Percentiles rank a stretch among this genome's conserved stretches.
Evolutionary conservation across 352 stramenopile species (phyloP).

Genomic region (Pythium volutum): DNA sequence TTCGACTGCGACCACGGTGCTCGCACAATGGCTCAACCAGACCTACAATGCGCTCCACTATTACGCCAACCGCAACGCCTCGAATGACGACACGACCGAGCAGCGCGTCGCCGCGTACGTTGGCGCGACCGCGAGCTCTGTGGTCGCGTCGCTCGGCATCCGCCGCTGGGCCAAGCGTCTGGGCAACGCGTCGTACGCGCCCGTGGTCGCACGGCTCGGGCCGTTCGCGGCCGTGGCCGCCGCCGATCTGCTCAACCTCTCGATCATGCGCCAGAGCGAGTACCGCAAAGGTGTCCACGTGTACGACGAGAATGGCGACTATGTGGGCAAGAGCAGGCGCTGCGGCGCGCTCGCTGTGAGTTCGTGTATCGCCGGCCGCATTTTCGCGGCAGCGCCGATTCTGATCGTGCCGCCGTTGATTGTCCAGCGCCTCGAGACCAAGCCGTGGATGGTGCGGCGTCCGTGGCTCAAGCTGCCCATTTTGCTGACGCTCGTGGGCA

Average conservation of each 20-base stretch:
- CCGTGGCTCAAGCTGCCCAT: conserved; percentile 66
- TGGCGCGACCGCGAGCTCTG: conserved; percentile 68
- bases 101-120: conserved; percentile 70
- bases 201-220: conserved; percentile 57
- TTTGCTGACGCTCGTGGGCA: conserved; percentile 65
- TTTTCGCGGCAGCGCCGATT: conserved; percentile 81
- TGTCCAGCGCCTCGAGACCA: conserved; percentile 51
- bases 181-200: conserved; percentile 41
- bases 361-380: conserved; percentile 71
- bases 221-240: conserved; percentile 81
- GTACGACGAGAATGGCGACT: conserved; percentile 78
- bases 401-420: conserved; percentile 69
- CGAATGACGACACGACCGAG: conserved; percentile 74
- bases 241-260: conserved; percentile 82
- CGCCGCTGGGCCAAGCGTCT: conserved; percentile 50
- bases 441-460: conserved; percentile 34
- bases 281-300: conserved; percentile 78
- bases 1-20: conserved; percentile 59
- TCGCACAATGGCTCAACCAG: conserved; percentile 87
- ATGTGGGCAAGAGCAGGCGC: conserved; percentile 70
- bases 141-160: conserved; percentile 71
- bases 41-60: conserved; percentile 91
- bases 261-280: conserved; percentile 84
- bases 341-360: conserved; percentile 68
- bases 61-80: conserved; percentile 86